Base-by-base conservation (phyloP, 2,329 filamentous ascomycete genomes). In the Aspergillus quadrilineatus region DNA sequence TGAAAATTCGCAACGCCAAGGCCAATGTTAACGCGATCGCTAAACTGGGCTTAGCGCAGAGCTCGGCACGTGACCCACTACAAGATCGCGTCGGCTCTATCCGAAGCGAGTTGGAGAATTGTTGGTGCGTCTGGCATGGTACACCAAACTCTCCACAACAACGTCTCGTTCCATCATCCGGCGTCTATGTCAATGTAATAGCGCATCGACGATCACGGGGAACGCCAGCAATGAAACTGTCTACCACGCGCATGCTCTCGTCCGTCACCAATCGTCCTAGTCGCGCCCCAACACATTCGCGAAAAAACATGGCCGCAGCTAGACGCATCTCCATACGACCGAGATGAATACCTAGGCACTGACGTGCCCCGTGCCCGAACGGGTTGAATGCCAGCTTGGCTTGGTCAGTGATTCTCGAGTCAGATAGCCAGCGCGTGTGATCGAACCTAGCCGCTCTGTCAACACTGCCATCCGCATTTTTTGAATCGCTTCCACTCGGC, bases 281-380 rank as follows among this genome's bases (percentile, higher is more conserved):
- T 43, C 49, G 49, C 28, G 49, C 49, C 9, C 49, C 49, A 6
- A 37, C 49, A 51, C 49, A 51, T 32, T 51, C 49, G 6, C 49
- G 49, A 26, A 51, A 51, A 51, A 51, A 51, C 36, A 51, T 32
- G 26, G 37, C 49, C 12, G 49, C 39, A 7, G 49, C 37, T n/a
- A 51, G 49, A 3, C 37, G 49, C 37, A 51, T 43, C 26, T 51
- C 49, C n/a, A 51, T 32, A 6, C 49, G 49, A 6, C 49, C 49
- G n/a, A 51, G 37, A 43, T 51, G 49, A 26, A 51, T 51, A 4
- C 49, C 49, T n/a, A 51, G 28, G 32, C 49, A 51, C 37, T 51
- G 49, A 5, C 49, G 37, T 14, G 49, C 49, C 10, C 49, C 49
- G n/a, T 51, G 26, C 8, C 49, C 37, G 14, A 51, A 51, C 15